Percentiles rank a stretch among this genome's conserved stretches.
These are phyloP conservation scores for Hygrocybe coccinea DNA, from an alignment of 768 basidiomycete genomes.

Conservation along the genomic window DNA sequence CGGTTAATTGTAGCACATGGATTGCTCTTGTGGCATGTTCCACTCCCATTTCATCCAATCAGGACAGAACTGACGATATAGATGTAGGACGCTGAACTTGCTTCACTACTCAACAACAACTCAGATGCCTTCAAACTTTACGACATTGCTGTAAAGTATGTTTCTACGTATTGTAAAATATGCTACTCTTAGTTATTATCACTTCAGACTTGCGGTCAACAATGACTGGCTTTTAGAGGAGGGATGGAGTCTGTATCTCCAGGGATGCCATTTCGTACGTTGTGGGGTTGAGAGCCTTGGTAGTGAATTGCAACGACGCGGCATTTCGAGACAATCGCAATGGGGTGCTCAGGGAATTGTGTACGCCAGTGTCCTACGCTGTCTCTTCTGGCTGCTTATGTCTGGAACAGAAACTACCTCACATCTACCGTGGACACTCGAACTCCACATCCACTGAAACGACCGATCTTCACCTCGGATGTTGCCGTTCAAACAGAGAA, in stretches of 20 bases:
- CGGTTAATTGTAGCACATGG: constrained; percentile 67
- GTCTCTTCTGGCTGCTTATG: neutral
- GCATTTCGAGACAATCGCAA: constrained; percentile 59
- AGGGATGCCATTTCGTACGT: constrained; percentile 66
- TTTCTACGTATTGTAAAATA: neutral
- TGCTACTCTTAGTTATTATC: neutral
- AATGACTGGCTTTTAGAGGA: constrained; percentile 72
- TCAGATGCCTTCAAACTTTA: constrained; percentile 61
- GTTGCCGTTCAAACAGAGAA: constrained; percentile 61
- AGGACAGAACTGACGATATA: neutral
- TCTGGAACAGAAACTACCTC: constrained; percentile 42
- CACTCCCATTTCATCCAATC: neutral
- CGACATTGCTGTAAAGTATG: constrained; percentile 63
- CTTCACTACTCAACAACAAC: constrained; percentile 50
- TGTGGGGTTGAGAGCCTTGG: constrained; percentile 64
- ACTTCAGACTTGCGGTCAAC: constrained; percentile 51
- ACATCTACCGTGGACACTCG: constrained; percentile 42
- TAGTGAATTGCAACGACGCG: constrained; percentile 60
- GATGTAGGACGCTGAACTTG: constrained; percentile 62
- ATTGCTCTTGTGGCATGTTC: constrained; percentile 56
- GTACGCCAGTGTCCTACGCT: constrained; percentile 34
- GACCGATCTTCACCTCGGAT: constrained; percentile 53
- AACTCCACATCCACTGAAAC: constrained; percentile 46
- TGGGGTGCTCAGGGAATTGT: constrained; percentile 74
- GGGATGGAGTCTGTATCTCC: constrained; percentile 65